A percentile compares a stretch with the other conserved stretches of the same genome.
phyloP scores from a whole-genome alignment of 805 yeast species.

The Metschnikowia peoriensis region DNA sequence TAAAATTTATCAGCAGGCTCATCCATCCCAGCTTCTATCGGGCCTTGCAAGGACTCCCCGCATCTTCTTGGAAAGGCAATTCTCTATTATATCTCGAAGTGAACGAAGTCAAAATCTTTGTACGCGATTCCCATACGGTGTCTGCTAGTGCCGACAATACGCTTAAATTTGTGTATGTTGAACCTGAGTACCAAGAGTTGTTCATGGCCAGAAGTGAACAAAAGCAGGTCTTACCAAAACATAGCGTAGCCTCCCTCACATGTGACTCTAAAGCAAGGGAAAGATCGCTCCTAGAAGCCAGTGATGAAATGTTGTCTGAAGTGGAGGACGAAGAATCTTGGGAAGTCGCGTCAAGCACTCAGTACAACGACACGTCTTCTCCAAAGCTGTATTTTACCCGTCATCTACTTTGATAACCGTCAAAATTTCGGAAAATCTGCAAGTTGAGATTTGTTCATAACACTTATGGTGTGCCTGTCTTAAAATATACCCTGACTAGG shows the following conservation, averaged over 20 bases:
- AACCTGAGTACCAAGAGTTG: conserved; percentile 11
- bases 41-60: neutral
- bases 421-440: no score
- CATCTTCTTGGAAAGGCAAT: neutral
- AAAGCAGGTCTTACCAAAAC: neutral
- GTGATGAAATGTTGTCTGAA: conserved; percentile 9
- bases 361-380: neutral
- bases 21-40: neutral
- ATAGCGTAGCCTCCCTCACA: neutral
- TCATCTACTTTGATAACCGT: no score
- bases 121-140: conserved; percentile 29
- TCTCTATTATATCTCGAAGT: conserved; percentile 30
- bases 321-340: conserved; percentile 3
- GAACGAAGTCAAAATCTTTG: conserved; percentile 29
- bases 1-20: conserved; percentile 21
- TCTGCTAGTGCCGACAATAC: conserved; percentile 19
- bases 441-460: no score
- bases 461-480: no score
- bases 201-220: conserved; percentile 1
- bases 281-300: neutral
- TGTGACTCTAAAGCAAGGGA: neutral
- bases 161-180: conserved; percentile 25
- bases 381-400: neutral
- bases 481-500: no score
- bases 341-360: neutral